Evolutionary conservation across 352 stramenopile species (phyloP).

Genomic region (Aphanomyces astaci): DNA sequence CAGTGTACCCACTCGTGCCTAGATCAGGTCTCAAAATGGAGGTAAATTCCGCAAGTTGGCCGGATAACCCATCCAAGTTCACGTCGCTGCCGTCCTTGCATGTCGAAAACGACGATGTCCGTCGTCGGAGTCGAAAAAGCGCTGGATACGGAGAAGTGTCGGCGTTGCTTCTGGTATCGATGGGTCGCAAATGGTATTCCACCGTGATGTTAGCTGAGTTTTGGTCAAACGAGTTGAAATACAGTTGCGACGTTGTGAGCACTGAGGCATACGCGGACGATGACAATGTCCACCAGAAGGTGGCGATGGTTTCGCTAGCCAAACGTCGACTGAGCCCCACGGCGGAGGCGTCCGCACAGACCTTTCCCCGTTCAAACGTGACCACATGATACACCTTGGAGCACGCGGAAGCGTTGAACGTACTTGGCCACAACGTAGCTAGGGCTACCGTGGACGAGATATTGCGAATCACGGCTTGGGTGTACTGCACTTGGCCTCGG

Average conservation of each 20-base stretch:
- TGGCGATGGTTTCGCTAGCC: not conserved
- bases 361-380: not conserved
- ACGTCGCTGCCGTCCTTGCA: slow-evolving; percentile 2
- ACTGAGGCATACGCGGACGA: not conserved
- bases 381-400: not conserved
- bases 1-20: not conserved
- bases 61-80: not conserved
- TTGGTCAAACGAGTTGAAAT: slow-evolving; percentile 9
- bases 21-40: too few relatives aligned
- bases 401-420: not conserved
- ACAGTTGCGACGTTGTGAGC: not conserved
- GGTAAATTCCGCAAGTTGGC: too few relatives aligned
- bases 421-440: too few relatives aligned
- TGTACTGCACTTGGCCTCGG: too few relatives aligned
- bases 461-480: too few relatives aligned
- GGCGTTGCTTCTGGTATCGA: too few relatives aligned
- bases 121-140: not conserved
- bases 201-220: slow-evolving; percentile 9
- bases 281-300: slow-evolving; percentile 7
- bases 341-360: not conserved
- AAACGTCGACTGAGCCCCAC: not conserved
- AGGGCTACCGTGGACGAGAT: too few relatives aligned
- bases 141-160: slow-evolving; percentile 9
- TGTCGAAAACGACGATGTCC: not conserved
- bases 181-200: not conserved